phyloP scores from a whole-genome alignment of 345 rosid species.

The Eucalyptus curtisii region DNA sequence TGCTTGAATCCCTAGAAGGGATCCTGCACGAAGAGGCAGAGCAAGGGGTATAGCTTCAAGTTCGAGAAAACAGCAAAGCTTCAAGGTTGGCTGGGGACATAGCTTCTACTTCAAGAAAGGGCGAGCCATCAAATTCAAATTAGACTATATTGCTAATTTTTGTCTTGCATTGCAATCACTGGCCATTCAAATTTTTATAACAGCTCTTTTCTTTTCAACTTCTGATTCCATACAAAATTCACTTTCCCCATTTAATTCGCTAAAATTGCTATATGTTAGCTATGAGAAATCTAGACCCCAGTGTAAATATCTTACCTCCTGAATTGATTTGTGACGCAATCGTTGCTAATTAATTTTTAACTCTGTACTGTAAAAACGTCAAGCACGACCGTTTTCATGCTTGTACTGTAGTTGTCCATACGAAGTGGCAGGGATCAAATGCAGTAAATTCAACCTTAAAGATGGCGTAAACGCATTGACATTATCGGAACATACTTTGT shows the following conservation, averaged over 20 bases:
- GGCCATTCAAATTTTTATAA: background rate
- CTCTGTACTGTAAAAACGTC: background rate
- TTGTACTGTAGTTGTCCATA: background rate
- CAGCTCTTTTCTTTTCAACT: background rate
- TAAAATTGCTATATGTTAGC: background rate
- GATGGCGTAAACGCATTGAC: background rate
- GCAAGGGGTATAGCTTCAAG: background rate
- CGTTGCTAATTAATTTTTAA: background rate
- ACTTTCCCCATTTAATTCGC: background rate
- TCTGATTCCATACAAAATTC: background rate
- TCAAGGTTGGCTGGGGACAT: background rate
- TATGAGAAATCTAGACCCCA: background rate
- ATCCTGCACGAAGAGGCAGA: background rate
- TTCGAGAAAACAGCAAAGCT: background rate
- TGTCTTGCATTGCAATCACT: background rate
- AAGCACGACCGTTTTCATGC: background rate
- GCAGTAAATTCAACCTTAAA: background rate
- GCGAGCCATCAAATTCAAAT: background rate
- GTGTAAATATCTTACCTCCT: background rate
- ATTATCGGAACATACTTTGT: background rate
- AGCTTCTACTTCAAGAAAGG: background rate
- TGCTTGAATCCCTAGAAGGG: background rate
- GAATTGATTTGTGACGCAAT: background rate
- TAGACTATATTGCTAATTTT: background rate
- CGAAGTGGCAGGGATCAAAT: background rate